These are phyloP conservation scores for Orbilia blumenaviensis DNA, from an alignment of 2,329 filamentous ascomycete genomes.

Conservation along the genomic window DNA sequence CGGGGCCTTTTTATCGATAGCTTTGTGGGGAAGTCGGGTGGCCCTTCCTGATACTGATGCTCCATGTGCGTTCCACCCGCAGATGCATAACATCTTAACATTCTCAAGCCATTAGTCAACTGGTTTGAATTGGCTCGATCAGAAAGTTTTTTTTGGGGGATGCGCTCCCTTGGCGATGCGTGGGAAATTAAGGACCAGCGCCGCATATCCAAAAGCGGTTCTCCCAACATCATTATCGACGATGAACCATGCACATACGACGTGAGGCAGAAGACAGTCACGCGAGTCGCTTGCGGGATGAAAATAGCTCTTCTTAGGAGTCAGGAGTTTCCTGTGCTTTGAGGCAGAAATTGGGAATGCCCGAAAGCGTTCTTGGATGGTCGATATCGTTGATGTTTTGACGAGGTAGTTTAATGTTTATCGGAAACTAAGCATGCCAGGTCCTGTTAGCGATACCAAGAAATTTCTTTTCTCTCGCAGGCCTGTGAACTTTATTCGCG, in stretches of 20 bases:
- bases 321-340: not conserved
- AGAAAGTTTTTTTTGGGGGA: slow-evolving; percentile 13
- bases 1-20: slow-evolving; percentile 22
- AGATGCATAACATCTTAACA: slow-evolving; percentile 16
- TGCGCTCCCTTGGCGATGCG: slow-evolving; percentile 5
- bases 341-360: slow-evolving; percentile 23
- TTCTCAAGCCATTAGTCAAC: slow-evolving; percentile 1
- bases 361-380: slow-evolving; percentile 18
- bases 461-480: slow-evolving; percentile 17
- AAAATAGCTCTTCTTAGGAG: slow-evolving; percentile 3
- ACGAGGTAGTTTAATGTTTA: slow-evolving; percentile 31
- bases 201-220: slow-evolving; percentile 49
- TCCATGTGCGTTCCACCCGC: slow-evolving; percentile 12
- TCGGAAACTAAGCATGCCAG: slow-evolving; percentile 4
- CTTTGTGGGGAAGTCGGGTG: slow-evolving; percentile 9
- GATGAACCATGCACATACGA: slow-evolving; percentile 1
- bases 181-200: slow-evolving; percentile 53
- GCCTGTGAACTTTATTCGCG: slow-evolving; percentile 27
- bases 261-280: slow-evolving; percentile 16
- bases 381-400: slow-evolving; percentile 11
- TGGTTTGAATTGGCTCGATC: not conserved
- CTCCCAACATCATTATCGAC: slow-evolving; percentile 27
- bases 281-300: slow-evolving; percentile 41
- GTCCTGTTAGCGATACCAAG: slow-evolving; percentile 34
- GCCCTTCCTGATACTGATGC: slow-evolving; percentile 2